Conservation (phyloP, 2,329 filamentous ascomycete genomes). For the Emmonsiellopsis sp. region DNA sequence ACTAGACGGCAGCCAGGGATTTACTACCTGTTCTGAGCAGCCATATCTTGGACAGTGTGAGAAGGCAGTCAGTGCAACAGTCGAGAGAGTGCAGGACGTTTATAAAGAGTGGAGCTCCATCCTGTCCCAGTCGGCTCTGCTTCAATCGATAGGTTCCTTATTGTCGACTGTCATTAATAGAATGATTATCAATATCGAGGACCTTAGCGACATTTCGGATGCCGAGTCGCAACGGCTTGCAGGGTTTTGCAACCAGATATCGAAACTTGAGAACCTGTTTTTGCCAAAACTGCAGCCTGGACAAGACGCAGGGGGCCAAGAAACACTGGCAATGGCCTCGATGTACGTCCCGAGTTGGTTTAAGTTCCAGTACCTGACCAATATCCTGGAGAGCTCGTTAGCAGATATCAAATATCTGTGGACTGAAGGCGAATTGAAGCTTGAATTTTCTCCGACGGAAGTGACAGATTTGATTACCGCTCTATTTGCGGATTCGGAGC, state of each 20-base stretch:
- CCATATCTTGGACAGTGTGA: constrained; percentile 54
- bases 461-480: constrained; percentile 56
- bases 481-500: constrained; percentile 54
- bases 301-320: not conserved
- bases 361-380: constrained; percentile 55
- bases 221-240: constrained; percentile 53
- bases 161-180: constrained; percentile 50
- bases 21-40: constrained; percentile 49
- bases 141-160: constrained; percentile 54
- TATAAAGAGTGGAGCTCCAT: constrained; percentile 50
- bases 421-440: constrained; percentile 53
- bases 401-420: constrained; percentile 59
- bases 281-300: constrained; percentile 30
- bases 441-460: constrained; percentile 54
- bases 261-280: constrained; percentile 50
- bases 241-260: constrained; percentile 47
- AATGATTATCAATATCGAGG: constrained; percentile 53
- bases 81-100: constrained; percentile 49
- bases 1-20: constrained; percentile 55
- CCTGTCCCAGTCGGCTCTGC: constrained; percentile 49
- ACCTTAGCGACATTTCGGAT: constrained; percentile 56
- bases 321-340: constrained; percentile 44
- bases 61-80: constrained; percentile 48
- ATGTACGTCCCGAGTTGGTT: constrained; percentile 57
- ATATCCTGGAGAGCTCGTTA: constrained; percentile 54